Conservation (phyloP, 768 basidiomycete genomes). For the Peribolospora kevripleyi region DNA sequence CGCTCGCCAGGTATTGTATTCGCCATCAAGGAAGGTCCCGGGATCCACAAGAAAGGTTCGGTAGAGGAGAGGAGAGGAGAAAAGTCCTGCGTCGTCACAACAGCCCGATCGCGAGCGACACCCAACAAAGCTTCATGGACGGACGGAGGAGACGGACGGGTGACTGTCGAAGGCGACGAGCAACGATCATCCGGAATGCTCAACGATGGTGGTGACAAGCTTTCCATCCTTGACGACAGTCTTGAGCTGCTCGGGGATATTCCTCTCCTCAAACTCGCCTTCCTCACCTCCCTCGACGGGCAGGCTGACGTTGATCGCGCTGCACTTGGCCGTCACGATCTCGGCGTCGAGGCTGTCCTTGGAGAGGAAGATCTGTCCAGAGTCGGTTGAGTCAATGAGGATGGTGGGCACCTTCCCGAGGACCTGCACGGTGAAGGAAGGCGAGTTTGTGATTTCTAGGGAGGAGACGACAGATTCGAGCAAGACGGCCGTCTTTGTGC, state of each 20-base stretch:
- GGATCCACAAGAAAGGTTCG: too few species aligned
- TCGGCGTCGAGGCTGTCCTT: constrained; percentile 42
- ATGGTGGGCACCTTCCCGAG: constrained; percentile 75
- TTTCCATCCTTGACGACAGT: constrained; percentile 57
- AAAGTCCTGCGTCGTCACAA: too few species aligned
- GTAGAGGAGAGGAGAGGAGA: too few species aligned
- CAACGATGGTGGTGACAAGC: constrained; percentile 65
- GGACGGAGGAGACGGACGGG: background rate
- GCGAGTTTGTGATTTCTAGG: constrained; percentile 66
- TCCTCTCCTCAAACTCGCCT: constrained; percentile 66
- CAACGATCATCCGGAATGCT: constrained; percentile 33
- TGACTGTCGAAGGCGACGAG: background rate
- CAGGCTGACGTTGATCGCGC: constrained; percentile 67
- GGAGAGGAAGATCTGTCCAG: constrained; percentile 80
- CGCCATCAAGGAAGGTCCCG: too few species aligned
- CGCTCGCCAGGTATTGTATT: too few species aligned
- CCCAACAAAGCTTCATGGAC: background rate
- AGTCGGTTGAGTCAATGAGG: constrained; percentile 81
- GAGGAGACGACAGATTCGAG: constrained; percentile 83
- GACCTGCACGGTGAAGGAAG: constrained; percentile 80
- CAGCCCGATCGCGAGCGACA: too few species aligned
- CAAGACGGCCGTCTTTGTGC: constrained; percentile 61
- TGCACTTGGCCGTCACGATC: constrained; percentile 87
- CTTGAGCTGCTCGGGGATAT: constrained; percentile 89
- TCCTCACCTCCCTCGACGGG: constrained; percentile 54